Percentiles rank a stretch among this genome's conserved stretches.
These are phyloP conservation scores for Apiospora hydei DNA, from an alignment of 2,329 filamentous ascomycete species.

Conservation along the genomic window DNA sequence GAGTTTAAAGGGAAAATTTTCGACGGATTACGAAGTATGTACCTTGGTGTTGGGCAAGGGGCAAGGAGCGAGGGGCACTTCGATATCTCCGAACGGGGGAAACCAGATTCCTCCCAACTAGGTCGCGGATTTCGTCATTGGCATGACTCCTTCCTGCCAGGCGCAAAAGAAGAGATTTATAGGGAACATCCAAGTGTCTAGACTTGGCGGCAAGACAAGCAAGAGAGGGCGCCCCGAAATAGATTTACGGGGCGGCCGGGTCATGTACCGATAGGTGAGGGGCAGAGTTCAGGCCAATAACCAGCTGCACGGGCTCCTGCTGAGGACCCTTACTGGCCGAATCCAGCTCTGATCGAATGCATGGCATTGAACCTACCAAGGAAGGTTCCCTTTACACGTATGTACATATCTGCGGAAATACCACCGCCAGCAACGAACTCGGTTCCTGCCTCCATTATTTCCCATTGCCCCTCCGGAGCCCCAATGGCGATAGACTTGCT, in stretches of 20 bases:
- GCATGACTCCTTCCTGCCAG: conserved; percentile 4
- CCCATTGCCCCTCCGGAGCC: neutral
- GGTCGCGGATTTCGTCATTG: neutral
- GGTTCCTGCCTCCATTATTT: neutral
- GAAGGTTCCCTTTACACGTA: neutral
- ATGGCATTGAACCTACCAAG: neutral
- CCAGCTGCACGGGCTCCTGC: neutral
- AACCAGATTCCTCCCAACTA: neutral
- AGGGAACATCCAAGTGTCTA: neutral
- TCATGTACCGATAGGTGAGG: conserved; percentile 9
- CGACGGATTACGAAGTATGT: neutral
- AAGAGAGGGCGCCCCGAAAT: neutral
- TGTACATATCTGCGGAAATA: neutral
- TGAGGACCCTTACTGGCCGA: conserved; percentile 1
- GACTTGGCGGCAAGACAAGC: conserved; percentile 7
- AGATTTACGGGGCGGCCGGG: conserved; percentile 9
- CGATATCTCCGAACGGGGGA: neutral
- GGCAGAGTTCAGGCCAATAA: neutral
- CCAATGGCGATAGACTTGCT: conserved; percentile 7
- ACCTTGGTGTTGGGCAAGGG: too few relatives aligned
- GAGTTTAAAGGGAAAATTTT: conserved; percentile 6
- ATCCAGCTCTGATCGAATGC: neutral
- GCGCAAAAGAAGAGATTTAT: neutral
- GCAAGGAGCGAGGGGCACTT: neutral
- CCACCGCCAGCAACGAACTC: neutral